Evolutionary conservation across 495 filamentous ascomycete species (phyloP).

Genomic region (Penicillium bovifimosum): DNA sequence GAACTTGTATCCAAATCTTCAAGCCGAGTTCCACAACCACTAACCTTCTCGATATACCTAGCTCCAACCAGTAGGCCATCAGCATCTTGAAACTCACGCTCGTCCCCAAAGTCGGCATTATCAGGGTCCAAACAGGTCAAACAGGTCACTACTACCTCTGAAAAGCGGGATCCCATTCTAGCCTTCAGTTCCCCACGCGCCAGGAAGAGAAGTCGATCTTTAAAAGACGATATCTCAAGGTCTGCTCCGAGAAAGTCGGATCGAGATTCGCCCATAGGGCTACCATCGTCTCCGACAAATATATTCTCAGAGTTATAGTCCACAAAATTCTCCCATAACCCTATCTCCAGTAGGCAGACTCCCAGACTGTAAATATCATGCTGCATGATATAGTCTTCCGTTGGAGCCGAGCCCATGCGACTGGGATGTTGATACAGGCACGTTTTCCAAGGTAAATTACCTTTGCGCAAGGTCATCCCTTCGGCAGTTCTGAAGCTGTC

Average conservation of each 20-base stretch:
- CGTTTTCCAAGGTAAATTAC: slow-evolving; percentile 30
- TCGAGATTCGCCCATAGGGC: neutral
- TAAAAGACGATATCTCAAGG: neutral
- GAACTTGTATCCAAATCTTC: neutral
- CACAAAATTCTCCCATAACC: slow-evolving; percentile 36
- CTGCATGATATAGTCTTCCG: slow-evolving; percentile 36
- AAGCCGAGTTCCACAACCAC: neutral
- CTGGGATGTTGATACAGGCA: slow-evolving; percentile 40
- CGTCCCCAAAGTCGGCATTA: slow-evolving; percentile 37
- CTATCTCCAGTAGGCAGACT: slow-evolving; percentile 43
- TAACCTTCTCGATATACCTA: slow-evolving; percentile 42
- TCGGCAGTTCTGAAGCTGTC: slow-evolving; percentile 18
- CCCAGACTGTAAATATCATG: slow-evolving; percentile 48
- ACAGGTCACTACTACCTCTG: slow-evolving; percentile 44
- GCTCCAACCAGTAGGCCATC: slow-evolving; percentile 48
- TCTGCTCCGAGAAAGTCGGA: neutral
- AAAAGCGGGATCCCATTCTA: neutral
- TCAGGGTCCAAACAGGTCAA: slow-evolving; percentile 52
- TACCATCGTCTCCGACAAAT: neutral
- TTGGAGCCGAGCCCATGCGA: slow-evolving; percentile 29
- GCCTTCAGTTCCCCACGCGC: neutral
- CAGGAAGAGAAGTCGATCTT: neutral
- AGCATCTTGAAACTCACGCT: slow-evolving; percentile 40
- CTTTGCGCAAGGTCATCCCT: slow-evolving; percentile 8
- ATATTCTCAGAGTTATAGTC: slow-evolving; percentile 6